Conservation (phyloP, 2,329 filamentous ascomycete genomes). For the Clarireedia sp. region DNA sequence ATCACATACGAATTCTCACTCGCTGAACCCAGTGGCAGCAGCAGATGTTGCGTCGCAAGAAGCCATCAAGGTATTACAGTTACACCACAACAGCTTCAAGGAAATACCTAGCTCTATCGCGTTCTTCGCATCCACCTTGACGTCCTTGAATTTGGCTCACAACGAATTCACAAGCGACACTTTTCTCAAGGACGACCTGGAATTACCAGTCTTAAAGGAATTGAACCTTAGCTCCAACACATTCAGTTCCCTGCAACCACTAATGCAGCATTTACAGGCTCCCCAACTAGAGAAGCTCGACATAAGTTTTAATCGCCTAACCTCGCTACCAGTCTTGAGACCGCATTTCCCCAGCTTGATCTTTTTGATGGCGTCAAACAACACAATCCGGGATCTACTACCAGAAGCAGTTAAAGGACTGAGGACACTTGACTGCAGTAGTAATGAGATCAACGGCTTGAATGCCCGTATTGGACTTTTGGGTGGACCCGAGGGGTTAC, state of each 20-base stretch:
- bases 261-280: conserved; percentile 61
- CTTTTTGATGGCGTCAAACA: conserved; percentile 69
- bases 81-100: conserved; percentile 72
- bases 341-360: conserved; percentile 61
- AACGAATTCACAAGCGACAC: conserved; percentile 60
- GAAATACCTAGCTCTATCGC: conserved; percentile 61
- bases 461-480: conserved; percentile 76
- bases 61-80: conserved; percentile 49
- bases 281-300: conserved; percentile 71
- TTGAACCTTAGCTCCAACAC: conserved; percentile 70
- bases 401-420: conserved; percentile 68
- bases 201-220: conserved; percentile 67
- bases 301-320: conserved; percentile 73
- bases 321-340: conserved; percentile 59
- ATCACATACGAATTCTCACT: conserved; percentile 56
- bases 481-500: conserved; percentile 49
- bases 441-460: conserved; percentile 77
- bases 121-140: conserved; percentile 63
- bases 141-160: conserved; percentile 64
- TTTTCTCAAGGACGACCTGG: conserved; percentile 58
- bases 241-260: conserved; percentile 59
- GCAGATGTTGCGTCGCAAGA: conserved; percentile 47
- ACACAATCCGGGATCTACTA: conserved; percentile 65
- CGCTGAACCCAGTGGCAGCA: conserved; percentile 49
- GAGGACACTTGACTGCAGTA: conserved; percentile 67